Conservation (phyloP, 768 basidiomycete genomes). For the Lactarius psammicola region DNA sequence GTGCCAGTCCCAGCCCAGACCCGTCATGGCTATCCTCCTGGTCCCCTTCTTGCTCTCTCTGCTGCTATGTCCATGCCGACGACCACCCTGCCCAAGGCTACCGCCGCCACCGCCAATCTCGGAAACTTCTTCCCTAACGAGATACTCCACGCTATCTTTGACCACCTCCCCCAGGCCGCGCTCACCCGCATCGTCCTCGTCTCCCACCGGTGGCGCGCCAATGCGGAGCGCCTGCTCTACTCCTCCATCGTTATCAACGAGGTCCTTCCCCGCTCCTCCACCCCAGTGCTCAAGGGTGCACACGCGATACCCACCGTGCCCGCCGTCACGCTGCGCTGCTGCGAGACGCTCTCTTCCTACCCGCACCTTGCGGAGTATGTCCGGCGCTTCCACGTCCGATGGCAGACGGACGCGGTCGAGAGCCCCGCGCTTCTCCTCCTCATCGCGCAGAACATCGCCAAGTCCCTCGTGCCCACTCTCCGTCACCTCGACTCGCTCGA, state of each 20-base stretch:
- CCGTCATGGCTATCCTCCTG: background rate
- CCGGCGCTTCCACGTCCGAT: conserved; percentile 51
- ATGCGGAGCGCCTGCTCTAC: conserved; percentile 62
- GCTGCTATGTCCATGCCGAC: background rate
- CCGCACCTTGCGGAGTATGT: conserved; percentile 48
- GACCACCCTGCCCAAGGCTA: background rate
- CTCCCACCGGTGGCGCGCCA: conserved; percentile 43
- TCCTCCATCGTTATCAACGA: conserved; percentile 51
- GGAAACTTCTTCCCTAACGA: conserved; percentile 50
- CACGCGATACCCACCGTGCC: conserved; percentile 27
- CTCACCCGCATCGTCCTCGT: conserved; percentile 46
- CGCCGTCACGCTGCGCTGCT: conserved; percentile 48
- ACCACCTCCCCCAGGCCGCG: conserved; percentile 32
- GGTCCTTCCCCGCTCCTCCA: conserved; percentile 42
- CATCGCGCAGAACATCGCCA: conserved; percentile 34
- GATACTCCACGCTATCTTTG: conserved; percentile 51
- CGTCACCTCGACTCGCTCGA: conserved; percentile 54
- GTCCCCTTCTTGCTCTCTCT: background rate
- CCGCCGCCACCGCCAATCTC: background rate
- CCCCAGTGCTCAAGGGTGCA: conserved; percentile 34
- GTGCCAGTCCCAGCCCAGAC: background rate
- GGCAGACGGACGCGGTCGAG: conserved; percentile 46
- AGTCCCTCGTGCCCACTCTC: conserved; percentile 43
- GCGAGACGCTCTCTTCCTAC: conserved; percentile 47
- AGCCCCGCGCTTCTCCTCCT: conserved; percentile 27